phyloP scores from a whole-genome alignment of 2,329 filamentous ascomycete species.

The Claviceps sp. region DNA sequence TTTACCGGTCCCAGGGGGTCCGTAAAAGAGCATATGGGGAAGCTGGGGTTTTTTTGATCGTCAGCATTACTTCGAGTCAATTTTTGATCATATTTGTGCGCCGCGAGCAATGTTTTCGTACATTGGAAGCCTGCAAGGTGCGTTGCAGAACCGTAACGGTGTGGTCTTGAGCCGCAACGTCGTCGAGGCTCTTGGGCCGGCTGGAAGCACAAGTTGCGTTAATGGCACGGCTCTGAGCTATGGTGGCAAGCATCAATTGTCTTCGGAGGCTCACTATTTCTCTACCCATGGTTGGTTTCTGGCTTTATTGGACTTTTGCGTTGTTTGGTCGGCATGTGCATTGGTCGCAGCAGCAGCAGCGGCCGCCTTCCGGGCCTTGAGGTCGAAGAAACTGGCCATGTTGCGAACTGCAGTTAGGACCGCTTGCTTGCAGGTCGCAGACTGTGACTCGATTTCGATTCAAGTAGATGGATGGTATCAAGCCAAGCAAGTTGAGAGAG shows the following conservation, averaged over 20 bases:
- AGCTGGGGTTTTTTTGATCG: slow-evolving; percentile 32
- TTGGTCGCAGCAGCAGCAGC: slow-evolving; percentile 57
- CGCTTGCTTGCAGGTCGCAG: background rate
- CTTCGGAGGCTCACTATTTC: slow-evolving; percentile 64
- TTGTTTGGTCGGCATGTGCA: slow-evolving; percentile 49
- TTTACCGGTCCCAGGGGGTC: slow-evolving; percentile 93
- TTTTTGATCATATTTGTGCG: background rate
- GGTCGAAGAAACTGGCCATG: slow-evolving; percentile 91
- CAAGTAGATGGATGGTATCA: background rate
- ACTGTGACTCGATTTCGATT: background rate
- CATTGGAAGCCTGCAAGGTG: slow-evolving; percentile 88
- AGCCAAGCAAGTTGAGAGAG: background rate
- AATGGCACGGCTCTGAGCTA: background rate
- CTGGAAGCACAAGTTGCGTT: slow-evolving; percentile 29
- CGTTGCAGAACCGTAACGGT: slow-evolving; percentile 85
- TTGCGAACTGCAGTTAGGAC: background rate
- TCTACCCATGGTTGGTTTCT: slow-evolving; percentile 86
- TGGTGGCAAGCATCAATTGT: background rate
- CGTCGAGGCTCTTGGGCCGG: slow-evolving; percentile 81
- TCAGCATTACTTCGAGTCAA: background rate
- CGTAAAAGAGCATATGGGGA: slow-evolving; percentile 98
- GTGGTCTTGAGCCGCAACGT: slow-evolving; percentile 96
- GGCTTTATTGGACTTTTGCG: slow-evolving; percentile 46
- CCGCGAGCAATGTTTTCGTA: slow-evolving; percentile 22
- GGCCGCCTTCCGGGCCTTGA: slow-evolving; percentile 78